These are phyloP conservation scores for Dipodascus albidus DNA, from an alignment of 805 yeast species.

Conservation along the genomic window DNA sequence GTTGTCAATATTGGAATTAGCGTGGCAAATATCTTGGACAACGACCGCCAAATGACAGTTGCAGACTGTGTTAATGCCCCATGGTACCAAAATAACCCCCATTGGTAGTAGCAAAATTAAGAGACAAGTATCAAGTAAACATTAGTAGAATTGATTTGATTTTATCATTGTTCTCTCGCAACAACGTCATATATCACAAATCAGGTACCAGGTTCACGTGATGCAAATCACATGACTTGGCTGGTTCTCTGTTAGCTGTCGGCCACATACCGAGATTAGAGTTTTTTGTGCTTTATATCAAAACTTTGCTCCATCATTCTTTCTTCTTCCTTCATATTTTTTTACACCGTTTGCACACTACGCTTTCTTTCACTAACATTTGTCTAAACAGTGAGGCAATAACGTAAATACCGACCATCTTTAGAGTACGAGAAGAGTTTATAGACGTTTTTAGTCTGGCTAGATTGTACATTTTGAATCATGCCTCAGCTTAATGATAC, in stretches of 20 bases:
- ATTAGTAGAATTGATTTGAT: background rate
- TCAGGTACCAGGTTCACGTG: background rate
- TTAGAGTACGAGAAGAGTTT: no score
- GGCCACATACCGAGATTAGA: background rate
- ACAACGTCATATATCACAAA: background rate
- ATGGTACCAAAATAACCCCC: slow-evolving; percentile 18
- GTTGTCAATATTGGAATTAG: slow-evolving; percentile 64
- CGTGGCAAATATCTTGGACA: slow-evolving; percentile 42
- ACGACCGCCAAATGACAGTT: slow-evolving; percentile 52
- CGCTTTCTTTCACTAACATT: background rate
- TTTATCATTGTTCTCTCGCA: no score
- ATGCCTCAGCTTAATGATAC: background rate
- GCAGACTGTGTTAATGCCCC: slow-evolving; percentile 64
- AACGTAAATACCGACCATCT: background rate
- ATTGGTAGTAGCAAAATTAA: slow-evolving; percentile 2
- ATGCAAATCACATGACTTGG: background rate
- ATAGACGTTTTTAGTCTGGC: no score
- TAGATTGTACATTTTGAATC: background rate
- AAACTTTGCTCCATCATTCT: background rate
- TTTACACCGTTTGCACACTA: background rate
- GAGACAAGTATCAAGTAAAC: background rate
- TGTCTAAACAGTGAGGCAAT: background rate
- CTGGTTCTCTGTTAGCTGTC: background rate
- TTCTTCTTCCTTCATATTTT: background rate
- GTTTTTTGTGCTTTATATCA: background rate